Base-by-base conservation (phyloP, 768 basidiomycete genomes). In the Suillus clintonianus region DNA sequence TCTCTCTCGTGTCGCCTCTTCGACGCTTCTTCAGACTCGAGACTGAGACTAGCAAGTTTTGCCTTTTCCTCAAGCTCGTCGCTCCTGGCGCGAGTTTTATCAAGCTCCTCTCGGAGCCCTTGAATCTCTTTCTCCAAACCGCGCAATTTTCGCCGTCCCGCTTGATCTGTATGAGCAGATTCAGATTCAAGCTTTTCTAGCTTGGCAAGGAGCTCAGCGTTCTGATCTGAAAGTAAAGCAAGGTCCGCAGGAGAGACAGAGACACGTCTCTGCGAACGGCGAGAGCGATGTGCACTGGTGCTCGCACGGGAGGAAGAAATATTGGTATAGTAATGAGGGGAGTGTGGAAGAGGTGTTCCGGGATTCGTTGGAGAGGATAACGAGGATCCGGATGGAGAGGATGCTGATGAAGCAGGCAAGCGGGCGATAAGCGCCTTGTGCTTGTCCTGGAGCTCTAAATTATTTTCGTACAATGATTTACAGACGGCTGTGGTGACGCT, bases 121-220 rank as follows among this genome's bases (percentile, higher is more conserved):
- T 82, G 78, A n/a, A 96, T 90, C 79, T 96, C 94, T 72, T 86
- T 87, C 76, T 95, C 92, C 59, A 96, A 74, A 70, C 82, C 82
- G 50, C 87, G 86, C 22, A 96, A 79, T 67, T 86, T 88, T 39
- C 86, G 83, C 63, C 88, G 83, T 14, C 93, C 91, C 1, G 82
- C 80, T 42, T 83, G 83, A 67, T 95, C 92, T 2, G 89, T 81
- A 50, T 83, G 83, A 13, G 74, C 75, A 17, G 92, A 86, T 64
- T 94, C 92, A 1, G 82, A 74, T 72, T 95, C 90, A 11, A 95
- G 82, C 64, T 83, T 83, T 75, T 94, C 89, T 6, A 95, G 81
- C 67, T 92, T 92, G 30, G 82, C 76, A 5, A 91, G 77, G 17
- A 95, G 86, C 66, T 95, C 92, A 0, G 88, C 86, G 69, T 95